Evolutionary conservation across 169 alveolate genomes (phyloP).

Genomic region (Babesia bigemina): DNA sequence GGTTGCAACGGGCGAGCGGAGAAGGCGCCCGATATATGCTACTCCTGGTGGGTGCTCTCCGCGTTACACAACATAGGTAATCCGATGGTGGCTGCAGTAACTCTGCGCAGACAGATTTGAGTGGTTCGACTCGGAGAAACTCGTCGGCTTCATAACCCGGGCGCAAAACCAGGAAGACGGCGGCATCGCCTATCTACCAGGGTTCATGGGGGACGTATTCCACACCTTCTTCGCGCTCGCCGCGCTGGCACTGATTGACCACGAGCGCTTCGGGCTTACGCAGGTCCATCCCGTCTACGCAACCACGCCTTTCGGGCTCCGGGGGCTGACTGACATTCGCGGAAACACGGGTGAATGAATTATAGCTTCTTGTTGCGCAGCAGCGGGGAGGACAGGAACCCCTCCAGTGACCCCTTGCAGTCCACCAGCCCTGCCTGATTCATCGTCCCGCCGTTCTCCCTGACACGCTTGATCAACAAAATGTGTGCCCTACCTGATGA

Average conservation of each 20-base stretch:
- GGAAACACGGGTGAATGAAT: background rate
- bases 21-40: conserved; percentile 95
- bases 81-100: background rate
- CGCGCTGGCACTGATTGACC: conserved; percentile 87
- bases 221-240: conserved; percentile 95
- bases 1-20: conserved; percentile 97
- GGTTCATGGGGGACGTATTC: conserved; percentile 92
- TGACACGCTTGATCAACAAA: background rate
- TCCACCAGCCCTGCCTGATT: conserved; percentile 25
- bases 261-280: conserved; percentile 25
- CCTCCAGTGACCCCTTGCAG: conserved; percentile 49
- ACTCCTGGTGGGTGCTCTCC: conserved; percentile 96
- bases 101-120: conserved; percentile 72
- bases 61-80: conserved; percentile 82
- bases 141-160: conserved; percentile 83
- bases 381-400: conserved; percentile 40
- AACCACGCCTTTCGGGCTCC: conserved; percentile 53
- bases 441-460: conserved; percentile 42
- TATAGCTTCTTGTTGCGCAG: conserved; percentile 56
- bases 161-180: conserved; percentile 90
- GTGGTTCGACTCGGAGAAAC: conserved; percentile 85
- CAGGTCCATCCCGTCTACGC: conserved; percentile 74
- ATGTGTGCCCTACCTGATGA: conserved; percentile 35
- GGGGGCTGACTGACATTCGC: conserved; percentile 5
- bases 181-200: conserved; percentile 95